phyloP scores from a whole-genome alignment of 2,329 filamentous ascomycete genomes.

The Talaromyces pinophilus region DNA sequence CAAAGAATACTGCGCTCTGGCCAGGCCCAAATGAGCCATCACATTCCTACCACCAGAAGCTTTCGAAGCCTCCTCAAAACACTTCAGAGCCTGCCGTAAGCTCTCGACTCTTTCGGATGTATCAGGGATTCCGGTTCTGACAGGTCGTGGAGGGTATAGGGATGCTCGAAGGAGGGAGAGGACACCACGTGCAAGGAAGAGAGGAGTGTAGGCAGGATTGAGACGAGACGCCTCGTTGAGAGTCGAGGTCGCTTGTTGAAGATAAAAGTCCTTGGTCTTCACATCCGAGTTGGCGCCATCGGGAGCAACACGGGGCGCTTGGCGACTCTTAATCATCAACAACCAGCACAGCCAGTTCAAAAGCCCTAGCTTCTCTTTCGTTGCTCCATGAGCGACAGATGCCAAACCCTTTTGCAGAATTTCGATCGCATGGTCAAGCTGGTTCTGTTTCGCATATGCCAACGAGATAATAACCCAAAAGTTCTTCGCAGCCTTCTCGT shows the following conservation, averaged over 20 bases:
- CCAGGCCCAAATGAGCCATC: slow-evolving; percentile 87
- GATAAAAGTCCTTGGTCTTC: slow-evolving; percentile 90
- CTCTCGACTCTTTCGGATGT: slow-evolving; percentile 73
- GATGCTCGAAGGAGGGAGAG: slow-evolving; percentile 86
- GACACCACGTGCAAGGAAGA: slow-evolving; percentile 88
- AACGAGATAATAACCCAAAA: slow-evolving; percentile 99
- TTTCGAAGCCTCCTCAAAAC: slow-evolving; percentile 89
- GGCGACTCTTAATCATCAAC: slow-evolving; percentile 83
- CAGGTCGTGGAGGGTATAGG: slow-evolving; percentile 70
- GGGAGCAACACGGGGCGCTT: slow-evolving; percentile 68
- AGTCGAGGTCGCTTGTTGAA: slow-evolving; percentile 84
- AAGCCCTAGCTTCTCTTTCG: slow-evolving; percentile 82
- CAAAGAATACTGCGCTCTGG: slow-evolving; percentile 81
- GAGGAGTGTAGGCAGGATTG: slow-evolving; percentile 86
- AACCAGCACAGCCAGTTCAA: slow-evolving; percentile 87
- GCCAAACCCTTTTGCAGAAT: slow-evolving; percentile 71
- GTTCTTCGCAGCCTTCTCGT: slow-evolving; percentile 83
- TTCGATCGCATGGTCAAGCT: slow-evolving; percentile 78
- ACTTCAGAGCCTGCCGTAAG: slow-evolving; percentile 81
- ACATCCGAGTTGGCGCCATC: slow-evolving; percentile 70
- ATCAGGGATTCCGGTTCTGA: slow-evolving; percentile 64
- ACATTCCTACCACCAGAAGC: slow-evolving; percentile 85
- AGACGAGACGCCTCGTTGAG: slow-evolving; percentile 95
- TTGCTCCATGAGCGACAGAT: slow-evolving; percentile 67
- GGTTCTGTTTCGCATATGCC: slow-evolving; percentile 93